These are phyloP conservation scores for Fusarium keratoplasticum DNA, from an alignment of 2,329 filamentous ascomycete species.

Conservation along the genomic window DNA sequence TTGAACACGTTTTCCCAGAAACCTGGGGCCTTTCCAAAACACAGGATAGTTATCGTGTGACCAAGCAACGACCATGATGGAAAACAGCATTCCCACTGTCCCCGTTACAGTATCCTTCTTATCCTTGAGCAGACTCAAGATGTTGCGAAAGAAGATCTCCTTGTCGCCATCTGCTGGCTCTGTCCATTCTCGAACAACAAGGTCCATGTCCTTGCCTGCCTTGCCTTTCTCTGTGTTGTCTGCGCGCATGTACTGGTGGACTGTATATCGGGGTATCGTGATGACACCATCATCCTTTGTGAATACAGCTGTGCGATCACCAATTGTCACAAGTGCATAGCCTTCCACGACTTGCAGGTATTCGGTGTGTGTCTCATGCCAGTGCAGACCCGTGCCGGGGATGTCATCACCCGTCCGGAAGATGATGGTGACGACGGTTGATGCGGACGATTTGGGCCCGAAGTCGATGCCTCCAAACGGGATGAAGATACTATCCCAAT, in stretches of 20 bases:
- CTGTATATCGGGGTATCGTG: conserved; percentile 33
- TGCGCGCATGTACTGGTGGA: conserved; percentile 36
- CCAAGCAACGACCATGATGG: conserved; percentile 33
- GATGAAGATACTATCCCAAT: conserved; percentile 16
- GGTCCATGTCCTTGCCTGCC: conserved; percentile 18
- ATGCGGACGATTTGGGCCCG: background rate
- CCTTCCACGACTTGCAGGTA: conserved; percentile 33
- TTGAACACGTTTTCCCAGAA: conserved; percentile 17
- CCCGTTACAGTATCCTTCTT: conserved; percentile 21
- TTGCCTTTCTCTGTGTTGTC: conserved; percentile 29
- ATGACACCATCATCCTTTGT: conserved; percentile 30
- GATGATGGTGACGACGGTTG: conserved; percentile 12
- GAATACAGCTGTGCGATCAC: conserved; percentile 31
- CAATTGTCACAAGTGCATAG: conserved; percentile 37
- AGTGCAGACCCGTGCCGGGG: conserved; percentile 30
- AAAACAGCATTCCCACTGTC: conserved; percentile 18
- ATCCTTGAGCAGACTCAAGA: conserved; percentile 33
- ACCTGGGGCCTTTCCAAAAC: conserved; percentile 29
- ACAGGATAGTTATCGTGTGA: conserved; percentile 39
- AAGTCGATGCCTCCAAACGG: conserved; percentile 23
- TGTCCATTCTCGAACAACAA: conserved; percentile 38
- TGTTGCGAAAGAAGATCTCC: conserved; percentile 39
- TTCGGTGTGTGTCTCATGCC: conserved; percentile 33
- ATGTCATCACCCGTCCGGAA: conserved; percentile 16
- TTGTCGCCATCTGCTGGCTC: conserved; percentile 38